Conservation (phyloP, 768 basidiomycete genomes). For the Termitomyces sp. region DNA sequence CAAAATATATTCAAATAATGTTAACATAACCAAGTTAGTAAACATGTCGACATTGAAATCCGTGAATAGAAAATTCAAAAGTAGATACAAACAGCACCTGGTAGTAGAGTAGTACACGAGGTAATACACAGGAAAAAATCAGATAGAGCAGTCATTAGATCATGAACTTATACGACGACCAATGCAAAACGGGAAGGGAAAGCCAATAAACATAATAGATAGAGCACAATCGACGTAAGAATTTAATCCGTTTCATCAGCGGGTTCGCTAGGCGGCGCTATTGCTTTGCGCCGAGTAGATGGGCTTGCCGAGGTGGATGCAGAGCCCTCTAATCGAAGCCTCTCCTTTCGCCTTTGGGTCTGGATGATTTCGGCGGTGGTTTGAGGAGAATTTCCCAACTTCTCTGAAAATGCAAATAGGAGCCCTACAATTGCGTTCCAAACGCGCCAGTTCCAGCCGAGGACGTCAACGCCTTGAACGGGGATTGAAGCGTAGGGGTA, state of each 20-base stretch:
- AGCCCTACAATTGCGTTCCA: slow-evolving; percentile 48
- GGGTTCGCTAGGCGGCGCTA: slow-evolving; percentile 13
- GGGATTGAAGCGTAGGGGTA: slow-evolving; percentile 41
- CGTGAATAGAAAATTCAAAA: neutral
- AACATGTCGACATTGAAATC: neutral
- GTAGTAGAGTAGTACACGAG: slow-evolving; percentile 8
- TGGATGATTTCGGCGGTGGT: slow-evolving; percentile 23
- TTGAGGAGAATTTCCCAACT: slow-evolving; percentile 43
- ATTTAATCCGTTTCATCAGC: slow-evolving; percentile 13
- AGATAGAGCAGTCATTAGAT: slow-evolving; percentile 9
- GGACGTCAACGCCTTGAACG: slow-evolving; percentile 41
- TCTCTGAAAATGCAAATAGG: slow-evolving; percentile 67
- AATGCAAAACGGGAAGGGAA: slow-evolving; percentile 1
- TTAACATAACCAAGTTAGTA: neutral
- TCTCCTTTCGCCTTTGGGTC: slow-evolving; percentile 18
- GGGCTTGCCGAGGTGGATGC: neutral
- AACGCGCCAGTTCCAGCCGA: slow-evolving; percentile 52
- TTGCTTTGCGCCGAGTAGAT: slow-evolving; percentile 11
- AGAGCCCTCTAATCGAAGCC: slow-evolving; percentile 6
- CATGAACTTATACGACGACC: slow-evolving; percentile 10
- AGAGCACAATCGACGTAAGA: neutral
- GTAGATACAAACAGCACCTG: slow-evolving; percentile 8
- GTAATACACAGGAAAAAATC: slow-evolving; percentile 7
- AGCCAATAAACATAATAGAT: slow-evolving; percentile 13
- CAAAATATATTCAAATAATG: neutral